Evolutionary conservation across 495 filamentous ascomycete genomes (phyloP).

Genomic region (Penicillium dipodomyicola): DNA sequence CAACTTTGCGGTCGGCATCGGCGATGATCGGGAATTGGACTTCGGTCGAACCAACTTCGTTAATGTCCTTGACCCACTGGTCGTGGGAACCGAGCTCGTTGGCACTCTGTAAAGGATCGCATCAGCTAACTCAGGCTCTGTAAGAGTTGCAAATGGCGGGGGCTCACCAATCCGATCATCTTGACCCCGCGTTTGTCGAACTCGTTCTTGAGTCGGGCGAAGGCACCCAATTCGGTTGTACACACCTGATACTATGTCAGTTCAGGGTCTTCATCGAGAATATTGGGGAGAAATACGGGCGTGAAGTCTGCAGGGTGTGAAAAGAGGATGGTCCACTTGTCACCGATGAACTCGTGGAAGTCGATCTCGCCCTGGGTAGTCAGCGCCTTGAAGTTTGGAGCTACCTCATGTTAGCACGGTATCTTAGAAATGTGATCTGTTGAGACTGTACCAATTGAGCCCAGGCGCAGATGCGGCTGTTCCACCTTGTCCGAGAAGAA

Average conservation of each 20-base stretch:
- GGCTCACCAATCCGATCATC: constrained; percentile 59
- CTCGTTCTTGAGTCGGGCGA: constrained; percentile 60
- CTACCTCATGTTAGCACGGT: constrained; percentile 16
- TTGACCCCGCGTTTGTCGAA: constrained; percentile 63
- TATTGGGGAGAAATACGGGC: constrained; percentile 40
- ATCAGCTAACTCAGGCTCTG: constrained; percentile 53
- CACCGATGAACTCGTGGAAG: constrained; percentile 58
- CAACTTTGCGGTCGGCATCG: constrained; percentile 92
- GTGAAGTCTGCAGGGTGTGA: constrained; percentile 71
- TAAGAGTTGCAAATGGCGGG: constrained; percentile 50
- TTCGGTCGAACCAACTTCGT: constrained; percentile 80
- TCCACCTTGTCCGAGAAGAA: constrained; percentile 37
- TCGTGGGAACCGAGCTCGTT: constrained; percentile 55
- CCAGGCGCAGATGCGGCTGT: constrained; percentile 61
- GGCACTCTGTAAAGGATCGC: constrained; percentile 32
- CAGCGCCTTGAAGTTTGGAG: constrained; percentile 64
- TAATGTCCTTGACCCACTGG: constrained; percentile 92
- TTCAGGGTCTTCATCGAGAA: background rate
- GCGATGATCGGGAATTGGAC: constrained; percentile 95
- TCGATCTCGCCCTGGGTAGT: constrained; percentile 67
- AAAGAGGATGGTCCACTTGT: constrained; percentile 65
- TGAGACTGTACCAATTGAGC: constrained; percentile 43
- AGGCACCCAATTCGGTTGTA: constrained; percentile 68
- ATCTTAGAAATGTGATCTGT: background rate
- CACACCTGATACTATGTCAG: constrained; percentile 29